Evolutionary conservation across 1,284 basidiomycete genomes (phyloP), one percentile per base, ranked within the genome.

Genomic region (Ustilago bromivora): DNA sequence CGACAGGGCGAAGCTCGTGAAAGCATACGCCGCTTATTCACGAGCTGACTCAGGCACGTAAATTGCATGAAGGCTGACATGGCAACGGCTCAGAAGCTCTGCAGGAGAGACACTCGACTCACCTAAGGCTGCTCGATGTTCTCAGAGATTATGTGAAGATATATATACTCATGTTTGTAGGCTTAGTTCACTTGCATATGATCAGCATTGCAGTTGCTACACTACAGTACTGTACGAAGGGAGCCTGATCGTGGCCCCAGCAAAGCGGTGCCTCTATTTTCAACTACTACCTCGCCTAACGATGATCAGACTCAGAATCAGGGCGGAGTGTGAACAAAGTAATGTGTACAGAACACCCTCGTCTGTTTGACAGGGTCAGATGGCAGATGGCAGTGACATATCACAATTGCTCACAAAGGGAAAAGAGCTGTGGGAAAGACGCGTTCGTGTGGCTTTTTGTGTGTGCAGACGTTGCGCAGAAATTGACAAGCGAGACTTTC

Each of bases 321-420:
- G 23, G 52, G 52, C 35, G 34, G 52, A 54, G 31, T 38, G 31
- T 17, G 8, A 36, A 54, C 10, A 19, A 12, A 23, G 34, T 19
- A 54, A 36, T 54, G 35, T 34, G n/a, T 36, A 35, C 17, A 54
- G 34, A 54, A 46, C 11, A 46, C 2, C n/a, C 23, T 28, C 19
- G 19, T 46, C 43, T 19, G n/a, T 46, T 46, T 46, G 43, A 46
- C 23, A 54, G 13, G 52, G 52, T 54, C 52, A 54, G 52, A 23
- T 54, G 52, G 34, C 52, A 54, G 52, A 11, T 54, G 52, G 34
- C 34, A 54, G 52, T 35, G 52, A 54, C 52, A 54, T 54, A 54
- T 54, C 52, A 54, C 34, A 54, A 54, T 28, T 28, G 23, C 3
- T 0, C 23, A 28, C 23, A 28, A 28, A 28, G 23, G 23, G 23